Evolutionary conservation across 1,284 basidiomycete species (phyloP), one percentile per base, ranked within the genome.

Genomic region (Sanghuangporus weigelae): DNA sequence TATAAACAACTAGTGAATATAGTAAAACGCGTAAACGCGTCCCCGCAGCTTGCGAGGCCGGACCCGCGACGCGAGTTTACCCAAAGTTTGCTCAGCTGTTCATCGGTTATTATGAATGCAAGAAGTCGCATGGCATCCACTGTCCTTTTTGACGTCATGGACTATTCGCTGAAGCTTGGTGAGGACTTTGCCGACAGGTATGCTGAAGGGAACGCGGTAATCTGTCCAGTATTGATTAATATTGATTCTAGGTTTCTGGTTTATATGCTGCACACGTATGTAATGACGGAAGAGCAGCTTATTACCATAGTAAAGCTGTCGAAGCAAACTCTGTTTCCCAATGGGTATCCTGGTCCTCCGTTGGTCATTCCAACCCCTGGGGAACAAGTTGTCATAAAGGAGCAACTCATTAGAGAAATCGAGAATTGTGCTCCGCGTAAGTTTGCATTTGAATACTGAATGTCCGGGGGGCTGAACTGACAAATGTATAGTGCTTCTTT

Each of bases 311-410:
- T 84, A 35, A 79, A 81, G 54, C 71, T 77, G 7, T 77, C 82
- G 7, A 90, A 90, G 68, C 79, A 79, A 23, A 80, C 84, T 3
- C 78, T 95, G 44, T 94, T 93, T 70, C 92, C 93, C 4, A 86
- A 88, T 64, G 92, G 92, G 21, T 91, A 90, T 74, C 90, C 91
- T 1, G 86, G 81, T 0, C 82, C 84, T 0, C 72, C 84, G 0
- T 84, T 86, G 5, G 75, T 79, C 3, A 87, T 90, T 58, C 92
- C 92, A 26, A 84, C 84, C 0, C 75, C 76, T 0, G 89, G 90
- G 69, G 89, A 92, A 71, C 89, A 92, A 71, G 75, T 76, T 2
- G 77, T 76, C 42, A 77, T 90, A 61, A 81, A 82, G 23, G 78
- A 81, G n/a, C 75, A 76, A 58, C 72, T 90, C 14, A 71, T 83